phyloP scores from a whole-genome alignment of 495 filamentous ascomycete genomes.

The Lasiosphaeriaceae sp. region DNA sequence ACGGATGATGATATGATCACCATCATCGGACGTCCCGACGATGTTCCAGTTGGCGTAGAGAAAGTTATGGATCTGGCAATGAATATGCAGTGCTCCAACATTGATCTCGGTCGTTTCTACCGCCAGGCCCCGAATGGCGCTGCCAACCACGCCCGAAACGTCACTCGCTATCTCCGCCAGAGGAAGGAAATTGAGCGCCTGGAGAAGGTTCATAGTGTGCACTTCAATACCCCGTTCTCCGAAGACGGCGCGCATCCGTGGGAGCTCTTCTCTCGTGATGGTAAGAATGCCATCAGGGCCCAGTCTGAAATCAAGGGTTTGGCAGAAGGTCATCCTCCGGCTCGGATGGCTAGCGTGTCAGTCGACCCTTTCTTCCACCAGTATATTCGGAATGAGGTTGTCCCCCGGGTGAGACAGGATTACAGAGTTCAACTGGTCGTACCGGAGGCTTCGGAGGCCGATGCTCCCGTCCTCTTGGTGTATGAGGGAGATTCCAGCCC shows the following conservation, averaged over 20 bases:
- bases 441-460: constrained; percentile 57
- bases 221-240: constrained; percentile 70
- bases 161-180: constrained; percentile 79
- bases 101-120: constrained; percentile 75
- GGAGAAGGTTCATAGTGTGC: constrained; percentile 70
- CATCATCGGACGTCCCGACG: constrained; percentile 72
- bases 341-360: constrained; percentile 61
- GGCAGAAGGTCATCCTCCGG: constrained; percentile 74
- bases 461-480: constrained; percentile 70
- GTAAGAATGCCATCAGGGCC: constrained; percentile 76
- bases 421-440: constrained; percentile 77
- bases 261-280: constrained; percentile 81
- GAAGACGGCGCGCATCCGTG: constrained; percentile 63
- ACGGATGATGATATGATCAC: constrained; percentile 76
- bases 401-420: constrained; percentile 60
- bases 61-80: constrained; percentile 78
- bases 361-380: constrained; percentile 87
- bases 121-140: constrained; percentile 66
- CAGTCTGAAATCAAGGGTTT: constrained; percentile 77
- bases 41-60: constrained; percentile 67
- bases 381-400: constrained; percentile 62
- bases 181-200: constrained; percentile 72
- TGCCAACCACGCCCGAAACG: constrained; percentile 71
- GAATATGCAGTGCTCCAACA: constrained; percentile 71
- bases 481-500: constrained; percentile 67